Conservation (phyloP, 768 basidiomycete genomes). For the Butyriboletus loyo region DNA sequence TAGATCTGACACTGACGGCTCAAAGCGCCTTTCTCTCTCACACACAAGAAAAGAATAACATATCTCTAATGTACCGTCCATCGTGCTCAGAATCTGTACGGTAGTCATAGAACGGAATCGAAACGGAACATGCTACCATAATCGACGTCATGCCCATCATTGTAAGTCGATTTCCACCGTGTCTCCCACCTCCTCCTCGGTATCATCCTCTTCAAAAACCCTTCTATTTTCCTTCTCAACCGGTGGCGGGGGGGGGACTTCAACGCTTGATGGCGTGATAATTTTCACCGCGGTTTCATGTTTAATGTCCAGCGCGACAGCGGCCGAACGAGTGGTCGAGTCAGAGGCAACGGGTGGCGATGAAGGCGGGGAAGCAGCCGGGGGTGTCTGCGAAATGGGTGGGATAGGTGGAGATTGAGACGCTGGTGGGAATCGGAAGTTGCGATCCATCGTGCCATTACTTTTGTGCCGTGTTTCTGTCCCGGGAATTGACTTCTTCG, state of each 20-base stretch:
- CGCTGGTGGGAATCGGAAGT: conserved; percentile 64
- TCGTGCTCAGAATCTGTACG: background rate
- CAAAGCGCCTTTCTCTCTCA: background rate
- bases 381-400: conserved; percentile 2
- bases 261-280: conserved; percentile 61
- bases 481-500: conserved; percentile 9
- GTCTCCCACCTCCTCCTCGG: conserved; percentile 74
- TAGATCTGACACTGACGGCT: too few species aligned
- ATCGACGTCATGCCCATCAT: conserved; percentile 21
- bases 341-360: conserved; percentile 23
- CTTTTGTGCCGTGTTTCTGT: conserved; percentile 39
- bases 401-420: conserved; percentile 14
- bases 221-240: conserved; percentile 64
- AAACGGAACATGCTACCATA: background rate
- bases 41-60: conserved; percentile 5
- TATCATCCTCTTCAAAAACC: conserved; percentile 48
- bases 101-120: background rate
- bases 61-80: conserved; percentile 5
- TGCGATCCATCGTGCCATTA: conserved; percentile 74
- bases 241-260: conserved; percentile 78
- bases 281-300: conserved; percentile 28
- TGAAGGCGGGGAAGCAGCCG: conserved; percentile 33
- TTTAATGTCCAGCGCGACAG: conserved; percentile 5
- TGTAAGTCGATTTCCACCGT: conserved; percentile 69
- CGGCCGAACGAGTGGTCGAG: conserved; percentile 8